Base-by-base conservation (phyloP, 768 basidiomycete species). In the Strobilomyces dryophilus region DNA sequence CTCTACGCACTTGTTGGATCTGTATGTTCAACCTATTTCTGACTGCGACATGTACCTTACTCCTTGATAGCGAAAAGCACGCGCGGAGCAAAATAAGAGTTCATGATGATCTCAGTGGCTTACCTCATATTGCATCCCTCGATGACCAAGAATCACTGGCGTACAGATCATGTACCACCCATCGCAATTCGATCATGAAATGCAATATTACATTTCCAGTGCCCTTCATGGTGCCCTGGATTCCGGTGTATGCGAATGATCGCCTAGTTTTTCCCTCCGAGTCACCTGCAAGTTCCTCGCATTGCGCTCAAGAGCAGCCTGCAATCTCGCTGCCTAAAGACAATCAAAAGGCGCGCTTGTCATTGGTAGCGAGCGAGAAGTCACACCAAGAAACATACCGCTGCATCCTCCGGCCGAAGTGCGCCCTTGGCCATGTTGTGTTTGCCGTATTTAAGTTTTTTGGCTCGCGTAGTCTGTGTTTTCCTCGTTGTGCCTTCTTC, bases 371-470 rank as follows among this genome's bases (percentile, higher is more conserved):
- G 32, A n/a, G 24, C 18, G 48, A 26, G 9, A 14, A 41, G 35
- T 4, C 35, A 36, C 21, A 9, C 18, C 24, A 5, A 54, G 56
- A 37, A 39, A 74, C 83, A 21, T 68, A 89, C 89, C 47, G 89
- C 88, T 47, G 85, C 88, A 67, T 92, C 90, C 67, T 92, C 90
- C 1, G 86, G 86, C 47, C 86, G 77, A 57, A 89, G 67, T 1
- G 89, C 88, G 3, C 89, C 89, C 69, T 92, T 92, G 3, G 90
- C 91, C 88, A 91, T 90, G 63, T 92, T 92, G 59, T 91, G 87
- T 61, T 88, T 91, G 5, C 87, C 84, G 24, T 80, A 75, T 54
- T 82, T 76, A 14, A 83, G 71, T 58, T 79, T 81, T 51, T 83
- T 79, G 49, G 68, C 74, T 45, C 81, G 68, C 7, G 73, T 67